Conservation (phyloP, 225 moss, liverwort and hornwort genomes). For the Pleurozium schreberi region DNA sequence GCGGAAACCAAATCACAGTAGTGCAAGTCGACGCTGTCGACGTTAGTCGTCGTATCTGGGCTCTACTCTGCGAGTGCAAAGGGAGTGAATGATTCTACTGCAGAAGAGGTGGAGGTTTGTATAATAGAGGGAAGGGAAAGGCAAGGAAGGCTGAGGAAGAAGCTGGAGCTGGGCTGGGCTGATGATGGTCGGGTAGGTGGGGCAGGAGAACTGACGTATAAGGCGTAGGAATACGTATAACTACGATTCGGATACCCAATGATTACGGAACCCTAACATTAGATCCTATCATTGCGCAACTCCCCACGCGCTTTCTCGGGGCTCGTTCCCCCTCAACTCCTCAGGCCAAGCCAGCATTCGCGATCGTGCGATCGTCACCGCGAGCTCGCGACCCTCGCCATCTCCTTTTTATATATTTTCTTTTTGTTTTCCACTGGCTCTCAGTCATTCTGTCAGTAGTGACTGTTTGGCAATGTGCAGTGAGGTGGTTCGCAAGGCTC, state of each 20-base stretch:
- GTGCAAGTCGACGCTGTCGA: neutral
- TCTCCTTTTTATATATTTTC: too few relatives aligned
- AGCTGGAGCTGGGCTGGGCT: neutral
- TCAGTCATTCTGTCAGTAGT: neutral
- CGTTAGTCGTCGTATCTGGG: neutral
- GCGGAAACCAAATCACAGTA: neutral
- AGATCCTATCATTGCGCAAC: conserved; percentile 18
- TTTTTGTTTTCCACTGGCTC: neutral
- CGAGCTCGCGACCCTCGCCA: neutral
- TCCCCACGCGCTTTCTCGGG: neutral
- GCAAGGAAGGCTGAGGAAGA: neutral
- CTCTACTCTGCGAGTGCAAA: neutral
- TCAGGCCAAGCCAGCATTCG: neutral
- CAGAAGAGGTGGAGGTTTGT: neutral
- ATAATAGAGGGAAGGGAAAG: neutral
- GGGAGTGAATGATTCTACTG: neutral
- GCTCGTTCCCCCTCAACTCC: neutral
- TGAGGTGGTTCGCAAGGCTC: neutral
- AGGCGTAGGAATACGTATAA: neutral
- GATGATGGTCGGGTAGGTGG: neutral
- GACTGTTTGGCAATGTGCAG: neutral
- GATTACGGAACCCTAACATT: conserved; percentile 15
- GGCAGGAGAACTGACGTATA: neutral
- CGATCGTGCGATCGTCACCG: neutral
- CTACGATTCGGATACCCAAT: neutral